Percentiles rank a stretch among this genome's conserved stretches.
phyloP scores from a whole-genome alignment of 164 flowering plant genomes.

The Piper longum region DNA sequence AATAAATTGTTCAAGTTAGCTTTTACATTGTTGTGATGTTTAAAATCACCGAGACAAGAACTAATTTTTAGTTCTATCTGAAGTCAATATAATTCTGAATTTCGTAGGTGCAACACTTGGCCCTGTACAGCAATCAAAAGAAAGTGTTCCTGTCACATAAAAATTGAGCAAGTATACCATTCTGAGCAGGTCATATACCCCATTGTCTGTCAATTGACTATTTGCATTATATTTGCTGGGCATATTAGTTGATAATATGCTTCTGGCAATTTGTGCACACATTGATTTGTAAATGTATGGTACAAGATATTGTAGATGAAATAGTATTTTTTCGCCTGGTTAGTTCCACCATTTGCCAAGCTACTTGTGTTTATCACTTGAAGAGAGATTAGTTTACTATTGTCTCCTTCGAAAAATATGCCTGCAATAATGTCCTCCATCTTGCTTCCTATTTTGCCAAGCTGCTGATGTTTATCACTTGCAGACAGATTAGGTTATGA shows the following conservation, averaged over 20 bases:
- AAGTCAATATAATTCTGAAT: background rate
- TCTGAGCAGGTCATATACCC: background rate
- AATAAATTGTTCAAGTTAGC: background rate
- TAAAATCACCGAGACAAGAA: too few relatives aligned
- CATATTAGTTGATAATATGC: background rate
- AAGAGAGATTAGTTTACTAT: too few relatives aligned
- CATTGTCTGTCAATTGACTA: background rate
- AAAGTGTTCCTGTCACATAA: slow-evolving; percentile 44
- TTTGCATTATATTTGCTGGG: background rate
- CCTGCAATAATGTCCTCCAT: too few relatives aligned
- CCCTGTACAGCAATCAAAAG: slow-evolving; percentile 37
- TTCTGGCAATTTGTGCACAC: background rate
- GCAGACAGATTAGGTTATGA: background rate
- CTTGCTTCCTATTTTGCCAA: too few relatives aligned
- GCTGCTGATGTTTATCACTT: too few relatives aligned
- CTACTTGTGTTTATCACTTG: too few relatives aligned
- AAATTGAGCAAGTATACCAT: background rate
- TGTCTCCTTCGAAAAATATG: too few relatives aligned
- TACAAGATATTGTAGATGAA: too few relatives aligned
- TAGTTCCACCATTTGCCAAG: too few relatives aligned
- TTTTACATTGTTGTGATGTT: too few relatives aligned
- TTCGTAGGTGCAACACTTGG: slow-evolving; percentile 34
- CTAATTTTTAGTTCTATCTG: background rate
- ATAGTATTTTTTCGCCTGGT: too few relatives aligned
- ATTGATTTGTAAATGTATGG: background rate